Evolutionary conservation across 257 asterid genomes (phyloP).

Genomic region (Coffea canephora): DNA sequence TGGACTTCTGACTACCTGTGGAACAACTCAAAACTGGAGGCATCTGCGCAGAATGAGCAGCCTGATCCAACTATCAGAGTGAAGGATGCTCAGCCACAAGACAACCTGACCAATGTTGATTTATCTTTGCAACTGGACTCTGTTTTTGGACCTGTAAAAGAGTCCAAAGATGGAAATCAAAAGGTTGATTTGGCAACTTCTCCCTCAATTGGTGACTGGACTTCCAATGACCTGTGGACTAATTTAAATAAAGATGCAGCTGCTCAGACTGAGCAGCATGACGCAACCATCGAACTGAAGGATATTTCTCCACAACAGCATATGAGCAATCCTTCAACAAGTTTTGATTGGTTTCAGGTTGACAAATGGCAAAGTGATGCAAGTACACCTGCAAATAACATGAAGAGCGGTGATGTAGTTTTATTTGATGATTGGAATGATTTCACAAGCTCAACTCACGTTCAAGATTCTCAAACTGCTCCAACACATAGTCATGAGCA

Average conservation of each 20-base stretch:
- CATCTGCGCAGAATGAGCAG: slow-evolving; percentile 29
- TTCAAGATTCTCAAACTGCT: slow-evolving; percentile 36
- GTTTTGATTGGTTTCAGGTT: slow-evolving; percentile 55
- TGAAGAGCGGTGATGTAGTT: slow-evolving; percentile 30
- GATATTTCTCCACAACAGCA: slow-evolving; percentile 21
- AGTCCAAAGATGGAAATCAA: slow-evolving; percentile 31
- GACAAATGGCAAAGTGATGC: slow-evolving; percentile 34
- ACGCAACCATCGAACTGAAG: slow-evolving; percentile 29
- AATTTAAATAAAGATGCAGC: slow-evolving; percentile 33
- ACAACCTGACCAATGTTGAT: slow-evolving; percentile 23
- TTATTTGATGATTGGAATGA: slow-evolving; percentile 65
- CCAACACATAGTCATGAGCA: slow-evolving; percentile 33
- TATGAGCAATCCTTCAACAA: slow-evolving; percentile 28
- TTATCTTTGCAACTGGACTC: slow-evolving; percentile 53
- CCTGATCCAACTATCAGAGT: slow-evolving; percentile 34
- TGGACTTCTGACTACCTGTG: slow-evolving; percentile 53
- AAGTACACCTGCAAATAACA: slow-evolving; percentile 28
- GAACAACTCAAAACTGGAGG: slow-evolving; percentile 40
- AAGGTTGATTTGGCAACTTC: slow-evolving; percentile 36
- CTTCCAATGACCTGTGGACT: slow-evolving; percentile 49
- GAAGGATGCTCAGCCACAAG: slow-evolving; percentile 28
- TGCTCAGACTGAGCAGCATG: slow-evolving; percentile 21
- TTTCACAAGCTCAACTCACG: slow-evolving; percentile 51
- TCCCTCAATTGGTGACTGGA: slow-evolving; percentile 47
- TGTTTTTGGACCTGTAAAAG: slow-evolving; percentile 48